Percentiles rank a stretch among this genome's conserved stretches.
phyloP scores from a whole-genome alignment of 2,329 filamentous ascomycete genomes.

The Fusarium pseudoanthophilum region DNA sequence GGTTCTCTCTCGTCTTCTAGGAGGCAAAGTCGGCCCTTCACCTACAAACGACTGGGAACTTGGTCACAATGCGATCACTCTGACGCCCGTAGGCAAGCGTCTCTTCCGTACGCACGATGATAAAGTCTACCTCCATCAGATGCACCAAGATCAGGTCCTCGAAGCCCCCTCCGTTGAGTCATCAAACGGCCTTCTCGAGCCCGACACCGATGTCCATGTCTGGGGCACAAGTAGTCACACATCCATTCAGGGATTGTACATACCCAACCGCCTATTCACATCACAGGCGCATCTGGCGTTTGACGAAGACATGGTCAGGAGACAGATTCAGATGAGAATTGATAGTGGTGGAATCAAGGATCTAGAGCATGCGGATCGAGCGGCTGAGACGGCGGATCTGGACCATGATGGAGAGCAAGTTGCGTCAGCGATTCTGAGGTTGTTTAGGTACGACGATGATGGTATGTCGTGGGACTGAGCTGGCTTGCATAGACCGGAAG shows the following conservation, averaged over 20 bases:
- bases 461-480: constrained; percentile 44
- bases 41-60: constrained; percentile 77
- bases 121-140: constrained; percentile 74
- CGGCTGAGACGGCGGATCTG: constrained; percentile 68
- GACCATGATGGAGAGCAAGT: constrained; percentile 78
- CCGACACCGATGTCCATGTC: constrained; percentile 58
- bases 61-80: constrained; percentile 71
- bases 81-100: constrained; percentile 73
- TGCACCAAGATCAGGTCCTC: constrained; percentile 81
- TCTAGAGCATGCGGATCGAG: constrained; percentile 69
- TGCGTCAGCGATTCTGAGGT: constrained; percentile 71
- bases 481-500: background rate
- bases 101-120: constrained; percentile 69
- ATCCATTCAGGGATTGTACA: constrained; percentile 78
- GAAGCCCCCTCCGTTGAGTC: constrained; percentile 66
- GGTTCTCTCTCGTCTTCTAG: constrained; percentile 77
- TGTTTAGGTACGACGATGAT: constrained; percentile 62
- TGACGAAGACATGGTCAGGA: constrained; percentile 72
- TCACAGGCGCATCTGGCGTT: constrained; percentile 86
- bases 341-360: constrained; percentile 70
- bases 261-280: constrained; percentile 71
- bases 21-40: constrained; percentile 72
- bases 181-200: constrained; percentile 51
- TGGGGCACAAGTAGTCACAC: constrained; percentile 75
- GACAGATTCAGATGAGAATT: constrained; percentile 70